Base-by-base conservation (phyloP, 2,329 filamentous ascomycete species). In the Penicillium sp. region DNA sequence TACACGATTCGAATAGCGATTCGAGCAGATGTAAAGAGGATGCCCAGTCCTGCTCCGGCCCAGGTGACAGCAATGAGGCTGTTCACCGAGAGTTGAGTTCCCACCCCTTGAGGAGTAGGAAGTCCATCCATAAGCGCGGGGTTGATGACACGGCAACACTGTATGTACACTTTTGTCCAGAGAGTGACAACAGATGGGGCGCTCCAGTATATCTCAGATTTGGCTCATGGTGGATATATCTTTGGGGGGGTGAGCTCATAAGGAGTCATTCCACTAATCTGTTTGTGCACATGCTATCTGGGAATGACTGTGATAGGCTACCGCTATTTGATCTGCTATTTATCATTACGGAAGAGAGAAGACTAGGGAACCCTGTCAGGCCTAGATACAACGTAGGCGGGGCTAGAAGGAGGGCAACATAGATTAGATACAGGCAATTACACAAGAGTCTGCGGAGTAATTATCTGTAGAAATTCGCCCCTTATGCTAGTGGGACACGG, bases 1-100 rank as follows among this genome's bases (percentile, higher is more conserved):
- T 55, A 53, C 25, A 33, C 55, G 3, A 66, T 17, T 5, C 63
- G 64, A 29, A 66, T 61, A 5, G 39, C 51, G 33, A 63, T 38
- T 7, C 63, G 64, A 10, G 59, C 44, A 15, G 44, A 38, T 2
- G 57, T 61, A 35, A 66, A 63, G 5, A 62, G 13, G 7, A 66
- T 49, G 3, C 61, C 61, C 36, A 66, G n/a, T 12, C 48, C 61
- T 12, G 57, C 60, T 19, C 64, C 64, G 2, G 50, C 45, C 64
- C 64, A 66, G 45, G 62, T 63, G 2, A 66, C 49, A 4, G 54
- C 61, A n/a, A 64, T 52, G 10, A 66, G 57, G 1, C 60, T 59
- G n/a, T 53, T 43, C 19, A 50, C 44, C 6, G 61, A 61, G 6
- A 66, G 57, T 12, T 60, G 27, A 15, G 50, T 55, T n/a, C 56